Conservation (phyloP, 345 rosid genomes). For the Linum trigynum region DNA sequence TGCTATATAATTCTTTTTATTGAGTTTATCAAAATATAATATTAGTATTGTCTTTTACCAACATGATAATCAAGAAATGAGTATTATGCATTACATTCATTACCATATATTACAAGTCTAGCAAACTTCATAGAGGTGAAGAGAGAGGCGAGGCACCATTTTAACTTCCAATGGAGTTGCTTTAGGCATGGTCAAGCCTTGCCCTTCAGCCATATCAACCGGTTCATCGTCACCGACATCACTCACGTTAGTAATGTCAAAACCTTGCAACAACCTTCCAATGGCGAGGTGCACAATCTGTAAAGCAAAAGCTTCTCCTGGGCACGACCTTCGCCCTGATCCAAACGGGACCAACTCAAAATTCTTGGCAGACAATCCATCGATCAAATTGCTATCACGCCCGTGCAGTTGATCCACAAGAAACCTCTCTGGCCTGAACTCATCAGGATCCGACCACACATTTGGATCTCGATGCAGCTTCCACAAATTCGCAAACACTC, state of each 20-base stretch:
- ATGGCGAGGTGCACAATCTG: slow-evolving; percentile 9
- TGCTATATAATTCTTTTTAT: too few relatives aligned
- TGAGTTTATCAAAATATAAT: too few relatives aligned
- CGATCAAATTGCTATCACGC: neutral
- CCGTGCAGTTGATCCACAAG: neutral
- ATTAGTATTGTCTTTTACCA: too few relatives aligned
- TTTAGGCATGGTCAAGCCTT: slow-evolving; percentile 8
- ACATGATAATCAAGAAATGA: too few relatives aligned
- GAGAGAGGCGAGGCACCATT: slow-evolving; percentile 12
- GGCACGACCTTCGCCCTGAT: slow-evolving; percentile 12
- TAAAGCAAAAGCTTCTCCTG: slow-evolving; percentile 9
- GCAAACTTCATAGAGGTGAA: neutral
- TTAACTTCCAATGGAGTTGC: slow-evolving; percentile 15
- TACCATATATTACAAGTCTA: too few relatives aligned
- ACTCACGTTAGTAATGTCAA: slow-evolving; percentile 4
- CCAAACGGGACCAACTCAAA: slow-evolving; percentile 14
- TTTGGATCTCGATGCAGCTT: slow-evolving; percentile 22
- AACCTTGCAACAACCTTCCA: slow-evolving; percentile 7
- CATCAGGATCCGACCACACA: slow-evolving; percentile 16
- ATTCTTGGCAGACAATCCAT: neutral
- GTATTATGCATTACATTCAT: too few relatives aligned
- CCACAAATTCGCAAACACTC: slow-evolving; percentile 14
- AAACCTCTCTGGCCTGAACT: slow-evolving; percentile 26
- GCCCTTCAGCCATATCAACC: slow-evolving; percentile 12
- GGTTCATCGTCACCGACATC: neutral